A percentile compares a stretch with the other conserved stretches of the same genome.
Evolutionary conservation across 1,284 basidiomycete species (phyloP).

Genomic region (Rhodotorula sp.): DNA sequence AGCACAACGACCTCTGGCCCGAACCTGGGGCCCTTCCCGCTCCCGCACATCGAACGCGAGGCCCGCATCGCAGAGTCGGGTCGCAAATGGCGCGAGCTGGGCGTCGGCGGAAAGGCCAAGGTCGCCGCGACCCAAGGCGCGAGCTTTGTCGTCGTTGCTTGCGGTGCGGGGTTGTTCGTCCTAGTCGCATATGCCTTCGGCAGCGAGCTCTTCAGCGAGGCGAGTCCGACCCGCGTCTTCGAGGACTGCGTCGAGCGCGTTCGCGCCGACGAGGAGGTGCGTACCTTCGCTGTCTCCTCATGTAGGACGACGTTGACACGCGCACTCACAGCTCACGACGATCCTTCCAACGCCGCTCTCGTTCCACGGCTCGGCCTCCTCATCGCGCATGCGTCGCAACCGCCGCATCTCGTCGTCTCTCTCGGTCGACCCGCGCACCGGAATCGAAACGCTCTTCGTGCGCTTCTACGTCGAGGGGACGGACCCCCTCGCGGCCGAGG

Average conservation of each 20-base stretch:
- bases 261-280: conserved; percentile 22
- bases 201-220: conserved; percentile 35
- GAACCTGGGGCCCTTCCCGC: conserved; percentile 35
- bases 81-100: conserved; percentile 20
- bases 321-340: conserved; percentile 12
- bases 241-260: conserved; percentile 41
- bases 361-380: conserved; percentile 34
- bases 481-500: not conserved
- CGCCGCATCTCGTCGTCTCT: conserved; percentile 28
- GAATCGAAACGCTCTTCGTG: conserved; percentile 34
- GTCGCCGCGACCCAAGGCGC: conserved; percentile 22
- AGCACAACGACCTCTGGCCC: conserved; percentile 4
- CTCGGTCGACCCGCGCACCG: conserved; percentile 24
- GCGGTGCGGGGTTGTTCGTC: conserved; percentile 23
- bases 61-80: conserved; percentile 14
- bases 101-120: not conserved
- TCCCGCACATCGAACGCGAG: conserved; percentile 22
- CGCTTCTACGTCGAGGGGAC: conserved; percentile 35
- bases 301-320: not conserved
- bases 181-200: conserved; percentile 29
- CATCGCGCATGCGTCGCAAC: conserved; percentile 25
- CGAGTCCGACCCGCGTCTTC: conserved; percentile 39
- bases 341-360: conserved; percentile 31
- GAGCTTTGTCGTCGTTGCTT: conserved; percentile 33
- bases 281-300: not conserved